phyloP scores from a whole-genome alignment of 441 rosid genomes.

The Melastoma candidum region DNA sequence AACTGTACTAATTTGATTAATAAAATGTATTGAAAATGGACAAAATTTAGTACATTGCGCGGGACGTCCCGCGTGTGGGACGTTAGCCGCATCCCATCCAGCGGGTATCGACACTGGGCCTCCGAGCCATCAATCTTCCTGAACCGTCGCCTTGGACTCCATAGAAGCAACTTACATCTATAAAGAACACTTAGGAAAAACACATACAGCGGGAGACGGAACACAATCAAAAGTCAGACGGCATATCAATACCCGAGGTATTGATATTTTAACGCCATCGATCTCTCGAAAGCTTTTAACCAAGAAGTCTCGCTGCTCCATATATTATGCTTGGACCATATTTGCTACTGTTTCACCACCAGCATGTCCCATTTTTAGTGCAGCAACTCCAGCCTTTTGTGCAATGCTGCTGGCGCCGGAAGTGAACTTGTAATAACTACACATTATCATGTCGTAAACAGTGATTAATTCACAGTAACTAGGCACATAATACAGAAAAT shows the following conservation, averaged over 20 bases:
- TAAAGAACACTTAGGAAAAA: conserved; percentile 23
- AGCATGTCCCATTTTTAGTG: conserved; percentile 83
- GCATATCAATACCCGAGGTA: conserved; percentile 57
- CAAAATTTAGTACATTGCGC: no score
- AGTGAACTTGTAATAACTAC: conserved; percentile 30
- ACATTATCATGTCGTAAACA: no score
- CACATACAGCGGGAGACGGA: not conserved
- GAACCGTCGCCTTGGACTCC: conserved; percentile 64
- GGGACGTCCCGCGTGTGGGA: no score
- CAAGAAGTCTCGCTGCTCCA: conserved; percentile 86
- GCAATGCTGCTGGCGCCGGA: conserved; percentile 92
- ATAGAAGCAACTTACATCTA: conserved; percentile 73
- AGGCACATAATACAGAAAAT: no score
- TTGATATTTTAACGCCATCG: conserved; percentile 72
- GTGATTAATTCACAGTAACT: no score
- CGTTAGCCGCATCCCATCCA: conserved; percentile 19
- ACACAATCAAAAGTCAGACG: not conserved
- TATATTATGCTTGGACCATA: conserved; percentile 84
- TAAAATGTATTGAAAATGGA: no score
- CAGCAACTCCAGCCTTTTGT: conserved; percentile 89
- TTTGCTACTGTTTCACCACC: conserved; percentile 75
- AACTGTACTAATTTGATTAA: no score
- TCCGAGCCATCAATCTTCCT: conserved; percentile 64
- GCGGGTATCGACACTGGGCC: conserved; percentile 57
- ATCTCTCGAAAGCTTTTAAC: conserved; percentile 61